Evolutionary conservation across 2,329 filamentous ascomycete genomes (phyloP).

Genomic region (Dactylellina sp.): DNA sequence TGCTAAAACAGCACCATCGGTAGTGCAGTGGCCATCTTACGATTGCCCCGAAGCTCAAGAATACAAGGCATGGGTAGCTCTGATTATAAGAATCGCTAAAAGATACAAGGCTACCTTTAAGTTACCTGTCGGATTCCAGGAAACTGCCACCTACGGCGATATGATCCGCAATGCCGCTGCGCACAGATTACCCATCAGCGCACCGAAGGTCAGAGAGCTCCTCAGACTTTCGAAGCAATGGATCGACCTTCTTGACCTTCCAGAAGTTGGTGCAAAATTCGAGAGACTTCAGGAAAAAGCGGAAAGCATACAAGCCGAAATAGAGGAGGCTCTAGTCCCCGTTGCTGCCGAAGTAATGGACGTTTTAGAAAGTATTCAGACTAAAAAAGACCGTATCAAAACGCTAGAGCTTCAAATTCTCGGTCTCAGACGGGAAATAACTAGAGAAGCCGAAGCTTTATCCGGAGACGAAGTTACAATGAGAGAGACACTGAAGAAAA

Average conservation of each 20-base stretch:
- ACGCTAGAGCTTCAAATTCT: conserved; percentile 27
- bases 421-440: conserved; percentile 12
- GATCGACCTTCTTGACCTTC: conserved; percentile 32
- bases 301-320: conserved; percentile 16
- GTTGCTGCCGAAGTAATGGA: conserved; percentile 23
- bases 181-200: conserved; percentile 43
- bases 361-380: conserved; percentile 22
- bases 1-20: conserved; percentile 17
- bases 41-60: conserved; percentile 54
- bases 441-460: conserved; percentile 1
- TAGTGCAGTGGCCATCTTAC: conserved; percentile 27
- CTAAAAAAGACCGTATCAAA: conserved; percentile 2
- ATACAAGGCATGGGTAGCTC: conserved; percentile 36
- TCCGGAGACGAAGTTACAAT: conserved; percentile 25
- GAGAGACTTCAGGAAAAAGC: conserved; percentile 28
- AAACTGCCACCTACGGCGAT: conserved; percentile 24
- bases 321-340: conserved; percentile 26
- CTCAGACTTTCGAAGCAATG: conserved; percentile 20
- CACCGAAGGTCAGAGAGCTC: conserved; percentile 39
- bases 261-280: conserved; percentile 20
- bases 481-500: conserved; percentile 5
- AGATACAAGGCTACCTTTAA: conserved; percentile 15
- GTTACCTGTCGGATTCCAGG: conserved; percentile 29
- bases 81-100: conserved; percentile 37
- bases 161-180: conserved; percentile 52